Percentiles rank a stretch among this genome's conserved stretches.
phyloP scores from a whole-genome alignment of 2,329 filamentous ascomycete genomes.

The Mariannaea sp. region DNA sequence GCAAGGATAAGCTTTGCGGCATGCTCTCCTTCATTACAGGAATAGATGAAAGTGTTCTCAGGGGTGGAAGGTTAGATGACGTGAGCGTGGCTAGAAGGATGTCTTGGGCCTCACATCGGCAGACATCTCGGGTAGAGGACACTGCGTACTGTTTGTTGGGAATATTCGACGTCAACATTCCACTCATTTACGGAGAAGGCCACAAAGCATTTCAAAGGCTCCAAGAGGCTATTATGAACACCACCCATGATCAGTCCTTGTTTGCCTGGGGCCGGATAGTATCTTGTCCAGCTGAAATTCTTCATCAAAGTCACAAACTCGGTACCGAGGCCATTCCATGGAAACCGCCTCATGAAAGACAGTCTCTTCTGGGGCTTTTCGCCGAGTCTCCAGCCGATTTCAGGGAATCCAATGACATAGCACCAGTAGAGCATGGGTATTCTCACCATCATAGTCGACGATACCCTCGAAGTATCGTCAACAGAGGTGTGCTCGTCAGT shows the following conservation, averaged over 20 bases:
- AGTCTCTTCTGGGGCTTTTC: too few species aligned
- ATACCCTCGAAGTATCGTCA: too few species aligned
- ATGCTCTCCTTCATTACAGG: slow-evolving; percentile 11
- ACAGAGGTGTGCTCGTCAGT: too few species aligned
- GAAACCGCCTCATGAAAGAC: too few species aligned
- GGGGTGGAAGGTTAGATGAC: neutral
- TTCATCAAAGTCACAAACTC: too few species aligned
- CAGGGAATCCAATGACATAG: too few species aligned
- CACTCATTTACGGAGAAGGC: slow-evolving; percentile 30
- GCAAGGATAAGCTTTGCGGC: neutral
- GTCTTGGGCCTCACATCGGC: slow-evolving; percentile 25
- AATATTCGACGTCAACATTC: slow-evolving; percentile 28
- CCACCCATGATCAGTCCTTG: slow-evolving; percentile 26
- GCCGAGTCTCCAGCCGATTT: too few species aligned
- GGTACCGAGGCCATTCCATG: too few species aligned
- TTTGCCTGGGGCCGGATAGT: slow-evolving; percentile 22
- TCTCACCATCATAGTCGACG: too few species aligned
- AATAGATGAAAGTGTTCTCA: slow-evolving; percentile 16
- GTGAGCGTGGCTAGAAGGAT: slow-evolving; percentile 24
- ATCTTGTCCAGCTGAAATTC: too few species aligned
- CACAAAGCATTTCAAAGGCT: slow-evolving; percentile 29
- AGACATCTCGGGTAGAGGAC: slow-evolving; percentile 27
- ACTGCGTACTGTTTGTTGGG: slow-evolving; percentile 30
- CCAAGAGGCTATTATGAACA: slow-evolving; percentile 33
- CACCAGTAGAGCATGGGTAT: too few species aligned